phyloP scores from a whole-genome alignment of 169 alveolate genomes.

The Nephromyces sp. region DNA sequence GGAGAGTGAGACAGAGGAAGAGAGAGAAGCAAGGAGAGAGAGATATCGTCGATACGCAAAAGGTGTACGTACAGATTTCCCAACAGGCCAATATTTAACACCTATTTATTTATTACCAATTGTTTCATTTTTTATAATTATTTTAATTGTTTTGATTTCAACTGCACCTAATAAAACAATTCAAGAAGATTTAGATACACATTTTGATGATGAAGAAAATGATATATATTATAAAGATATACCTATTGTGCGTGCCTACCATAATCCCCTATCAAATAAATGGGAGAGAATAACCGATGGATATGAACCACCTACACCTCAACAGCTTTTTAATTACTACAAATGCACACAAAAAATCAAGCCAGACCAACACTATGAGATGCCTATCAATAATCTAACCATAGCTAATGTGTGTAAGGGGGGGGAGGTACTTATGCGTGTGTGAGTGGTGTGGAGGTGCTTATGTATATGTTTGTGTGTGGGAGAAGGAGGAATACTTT shows the following conservation, averaged over 20 bases:
- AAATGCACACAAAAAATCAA: too few relatives aligned
- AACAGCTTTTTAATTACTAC: too few relatives aligned
- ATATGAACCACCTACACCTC: not conserved
- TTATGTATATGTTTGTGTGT: too few relatives aligned
- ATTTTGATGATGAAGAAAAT: not conserved
- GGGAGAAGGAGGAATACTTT: too few relatives aligned
- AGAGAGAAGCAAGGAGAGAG: not conserved
- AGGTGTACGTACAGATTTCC: not conserved
- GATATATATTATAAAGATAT: not conserved
- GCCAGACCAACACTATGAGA: too few relatives aligned
- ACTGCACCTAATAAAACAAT: not conserved
- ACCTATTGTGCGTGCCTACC: not conserved
- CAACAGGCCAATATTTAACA: not conserved
- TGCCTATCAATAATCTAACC: too few relatives aligned
- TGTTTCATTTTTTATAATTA: not conserved
- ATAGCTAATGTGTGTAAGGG: too few relatives aligned
- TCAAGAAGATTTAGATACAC: not conserved
- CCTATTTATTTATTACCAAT: not conserved
- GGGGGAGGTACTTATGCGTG: too few relatives aligned
- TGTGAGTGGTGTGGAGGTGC: too few relatives aligned
- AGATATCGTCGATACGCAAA: not conserved
- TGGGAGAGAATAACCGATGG: not conserved
- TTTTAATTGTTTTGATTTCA: not conserved
- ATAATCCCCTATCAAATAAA: not conserved
- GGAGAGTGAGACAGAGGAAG: not conserved